Evolutionary conservation across 257 asterid genomes (phyloP), one percentile per base, ranked within the genome.

Genomic region (Penstemon eatonii): DNA sequence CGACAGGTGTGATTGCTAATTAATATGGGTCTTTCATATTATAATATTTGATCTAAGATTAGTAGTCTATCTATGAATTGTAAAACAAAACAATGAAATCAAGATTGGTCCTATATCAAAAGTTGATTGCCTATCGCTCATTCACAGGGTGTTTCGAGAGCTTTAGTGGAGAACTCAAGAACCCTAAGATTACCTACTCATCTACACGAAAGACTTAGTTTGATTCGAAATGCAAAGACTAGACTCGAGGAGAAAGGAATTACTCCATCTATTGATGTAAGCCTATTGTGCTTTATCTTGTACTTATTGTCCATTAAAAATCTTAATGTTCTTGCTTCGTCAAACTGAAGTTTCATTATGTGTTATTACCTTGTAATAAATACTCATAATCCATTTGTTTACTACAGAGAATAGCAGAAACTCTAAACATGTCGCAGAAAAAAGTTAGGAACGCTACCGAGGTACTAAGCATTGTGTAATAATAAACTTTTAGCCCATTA

Each of bases 361-460:
- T 71, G 50, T 71, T 63, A 72, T 41, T 49, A 60, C 57, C 5
- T n/a, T 13, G n/a, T 33, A 56, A 61, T 18, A 39, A 55, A 54
- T 73, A 50, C 53, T 66, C 44, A 54, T 41, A 42, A 69, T 61
- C 37, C 70, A 10, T 57, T 61, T 78, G 73, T 77, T 46, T 78
- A 62, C 55, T 63, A 44, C 92, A 93, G 99, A 89, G 75, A 71
- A 91, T 94, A 73, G 97, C 97, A 65, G 91, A 89, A 81, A 70
- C 65, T 60, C 84, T 93, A n/a, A 91, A 88, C 84, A 87, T 93
- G 89, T 84, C 96, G 3, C 87, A 86, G 77, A 87, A 85, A 84
- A 90, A 93, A 83, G 95, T 93, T 79, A 83, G 86, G 78, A 93
- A 93, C 83, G 99, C 99, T 58, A 89, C 95, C 46, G 97, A 93